A percentile compares a stretch with the other conserved stretches of the same genome.
These are phyloP conservation scores for Colletotrichum euphorbiae DNA, from an alignment of 2,329 filamentous ascomycete genomes.

Conservation along the genomic window DNA sequence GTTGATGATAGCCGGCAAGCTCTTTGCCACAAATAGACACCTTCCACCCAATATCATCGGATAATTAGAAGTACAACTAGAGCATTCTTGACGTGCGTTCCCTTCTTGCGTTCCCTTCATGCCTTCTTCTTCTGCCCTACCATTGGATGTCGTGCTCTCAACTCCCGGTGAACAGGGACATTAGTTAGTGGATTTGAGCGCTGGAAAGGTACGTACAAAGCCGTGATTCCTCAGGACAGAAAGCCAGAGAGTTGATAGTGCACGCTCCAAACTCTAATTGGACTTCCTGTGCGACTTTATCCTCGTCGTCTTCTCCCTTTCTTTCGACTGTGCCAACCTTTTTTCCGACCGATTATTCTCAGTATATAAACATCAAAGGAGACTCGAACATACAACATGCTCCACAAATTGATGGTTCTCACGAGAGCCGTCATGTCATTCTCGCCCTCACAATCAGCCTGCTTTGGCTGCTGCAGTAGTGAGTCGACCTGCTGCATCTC, in stretches of 20 bases:
- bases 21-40: neutral
- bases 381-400: neutral
- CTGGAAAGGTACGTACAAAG: slow-evolving; percentile 20
- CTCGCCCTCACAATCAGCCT: slow-evolving; percentile 11
- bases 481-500: slow-evolving; percentile 28
- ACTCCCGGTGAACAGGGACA: neutral
- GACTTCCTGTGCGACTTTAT: slow-evolving; percentile 18
- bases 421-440: neutral
- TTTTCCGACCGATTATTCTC: neutral
- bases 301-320: neutral
- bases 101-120: too few relatives aligned
- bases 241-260: slow-evolving; percentile 8
- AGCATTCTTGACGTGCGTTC: too few relatives aligned
- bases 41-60: neutral
- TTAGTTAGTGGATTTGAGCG: neutral
- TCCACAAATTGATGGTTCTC: neutral
- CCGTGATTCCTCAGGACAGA: slow-evolving; percentile 25
- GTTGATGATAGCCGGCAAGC: neutral
- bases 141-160: too few relatives aligned
- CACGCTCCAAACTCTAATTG: slow-evolving; percentile 36
- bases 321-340: neutral
- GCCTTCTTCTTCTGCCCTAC: too few relatives aligned
- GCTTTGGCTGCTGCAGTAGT: slow-evolving; percentile 28
- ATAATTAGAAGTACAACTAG: neutral
- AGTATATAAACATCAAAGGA: neutral